Evolutionary conservation across 805 yeast species (phyloP).

Genomic region (Saccharomycopsis fermentans): DNA sequence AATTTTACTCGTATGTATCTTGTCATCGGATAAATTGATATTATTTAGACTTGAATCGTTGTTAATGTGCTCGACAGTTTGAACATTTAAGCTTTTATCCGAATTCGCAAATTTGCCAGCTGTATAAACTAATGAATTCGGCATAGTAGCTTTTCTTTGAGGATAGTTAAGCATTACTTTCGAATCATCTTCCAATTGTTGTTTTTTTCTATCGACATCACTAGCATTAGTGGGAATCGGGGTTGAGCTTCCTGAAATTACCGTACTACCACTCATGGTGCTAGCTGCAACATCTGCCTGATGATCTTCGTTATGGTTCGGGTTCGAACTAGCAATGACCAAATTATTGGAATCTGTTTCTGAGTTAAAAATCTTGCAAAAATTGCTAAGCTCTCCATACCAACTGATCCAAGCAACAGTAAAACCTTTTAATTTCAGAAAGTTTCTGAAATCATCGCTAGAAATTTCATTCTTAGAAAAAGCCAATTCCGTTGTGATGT

Average conservation of each 20-base stretch:
- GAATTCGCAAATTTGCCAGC: neutral
- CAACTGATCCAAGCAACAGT: constrained; percentile 8
- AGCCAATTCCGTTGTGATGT: neutral
- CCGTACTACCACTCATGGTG: neutral
- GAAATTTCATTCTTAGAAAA: constrained; percentile 78
- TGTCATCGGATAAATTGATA: neutral
- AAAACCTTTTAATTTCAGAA: constrained; percentile 20
- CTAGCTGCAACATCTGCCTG: neutral
- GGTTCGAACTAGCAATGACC: neutral
- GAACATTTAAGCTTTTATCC: neutral
- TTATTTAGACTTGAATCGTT: neutral
- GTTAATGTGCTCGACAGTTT: neutral
- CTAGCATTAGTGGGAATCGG: neutral
- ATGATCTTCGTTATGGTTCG: neutral
- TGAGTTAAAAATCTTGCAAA: constrained; percentile 1
- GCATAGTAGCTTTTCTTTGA: neutral
- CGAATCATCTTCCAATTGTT: neutral
- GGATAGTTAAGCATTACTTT: neutral
- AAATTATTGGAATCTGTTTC: neutral
- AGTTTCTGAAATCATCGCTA: constrained; percentile 79
- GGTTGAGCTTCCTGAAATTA: neutral
- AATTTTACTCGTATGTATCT: neutral
- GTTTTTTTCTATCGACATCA: neutral
- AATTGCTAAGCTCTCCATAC: constrained; percentile 14
- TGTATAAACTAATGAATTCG: neutral